Conservation (phyloP, 352 stramenopile genomes). For the Stephanocyclus meneghinianus region DNA sequence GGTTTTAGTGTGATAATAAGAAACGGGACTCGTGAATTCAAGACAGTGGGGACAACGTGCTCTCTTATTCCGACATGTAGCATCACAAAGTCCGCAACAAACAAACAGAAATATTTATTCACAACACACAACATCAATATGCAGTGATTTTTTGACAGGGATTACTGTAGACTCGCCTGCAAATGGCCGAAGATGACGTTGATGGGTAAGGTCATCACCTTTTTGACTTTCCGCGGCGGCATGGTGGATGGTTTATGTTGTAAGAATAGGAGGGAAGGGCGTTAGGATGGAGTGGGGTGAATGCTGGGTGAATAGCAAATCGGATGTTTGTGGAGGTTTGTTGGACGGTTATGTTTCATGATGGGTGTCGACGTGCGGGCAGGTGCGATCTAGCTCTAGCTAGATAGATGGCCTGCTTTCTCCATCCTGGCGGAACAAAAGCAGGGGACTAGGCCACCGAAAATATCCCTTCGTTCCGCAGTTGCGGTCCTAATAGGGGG, state of each 20-base stretch:
- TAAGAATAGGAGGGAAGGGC: conserved; percentile 5
- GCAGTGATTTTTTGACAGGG: not conserved
- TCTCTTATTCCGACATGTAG: not conserved
- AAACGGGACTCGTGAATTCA: not conserved
- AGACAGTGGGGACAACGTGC: not conserved
- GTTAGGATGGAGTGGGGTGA: not conserved
- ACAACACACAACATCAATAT: not conserved
- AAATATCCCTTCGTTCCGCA: too few relatives aligned
- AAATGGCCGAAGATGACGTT: conserved; percentile 99
- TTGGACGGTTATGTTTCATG: not conserved
- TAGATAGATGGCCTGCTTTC: too few relatives aligned
- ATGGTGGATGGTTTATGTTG: conserved; percentile 47
- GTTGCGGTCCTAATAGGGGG: too few relatives aligned
- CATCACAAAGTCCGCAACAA: not conserved
- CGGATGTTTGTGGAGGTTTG: not conserved
- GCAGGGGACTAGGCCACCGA: too few relatives aligned
- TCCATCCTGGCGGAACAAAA: too few relatives aligned
- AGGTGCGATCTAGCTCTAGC: too few relatives aligned
- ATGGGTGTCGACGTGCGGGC: too few relatives aligned
- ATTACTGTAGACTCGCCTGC: conserved; percentile 74
- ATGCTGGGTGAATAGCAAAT: not conserved
- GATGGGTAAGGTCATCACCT: conserved; percentile 99
- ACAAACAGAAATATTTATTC: not conserved
- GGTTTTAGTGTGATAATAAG: not conserved
- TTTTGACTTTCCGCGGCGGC: conserved; percentile 91